Evolutionary conservation across 495 filamentous ascomycete genomes (phyloP).

Genomic region (Bombardia bombarda): DNA sequence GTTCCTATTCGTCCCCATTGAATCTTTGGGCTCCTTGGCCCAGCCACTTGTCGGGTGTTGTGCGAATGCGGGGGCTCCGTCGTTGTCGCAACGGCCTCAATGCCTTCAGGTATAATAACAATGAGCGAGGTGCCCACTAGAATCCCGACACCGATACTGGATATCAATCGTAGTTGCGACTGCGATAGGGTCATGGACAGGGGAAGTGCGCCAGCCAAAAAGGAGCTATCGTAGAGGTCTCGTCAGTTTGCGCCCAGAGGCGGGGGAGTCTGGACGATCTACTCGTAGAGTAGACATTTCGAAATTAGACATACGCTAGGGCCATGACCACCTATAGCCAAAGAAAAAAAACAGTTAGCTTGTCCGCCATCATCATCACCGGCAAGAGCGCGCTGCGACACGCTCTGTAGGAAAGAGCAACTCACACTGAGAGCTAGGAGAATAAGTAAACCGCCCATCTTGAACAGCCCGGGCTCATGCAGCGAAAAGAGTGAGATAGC

Average conservation of each 20-base stretch:
- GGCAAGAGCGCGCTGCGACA: not conserved
- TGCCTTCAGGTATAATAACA: constrained; percentile 94
- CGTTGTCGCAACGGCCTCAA: constrained; percentile 79
- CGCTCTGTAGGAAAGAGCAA: not conserved
- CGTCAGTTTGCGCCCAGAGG: constrained; percentile 20
- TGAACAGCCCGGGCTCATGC: constrained; percentile 1
- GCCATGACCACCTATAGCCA: constrained; percentile 69
- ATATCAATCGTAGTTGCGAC: constrained; percentile 80
- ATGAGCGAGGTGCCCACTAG: constrained; percentile 91
- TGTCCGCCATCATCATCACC: constrained; percentile 1
- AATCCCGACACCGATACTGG: constrained; percentile 87
- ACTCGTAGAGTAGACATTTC: constrained; percentile 1
- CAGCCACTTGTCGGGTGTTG: constrained; percentile 8
- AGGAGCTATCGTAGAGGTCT: constrained; percentile 56
- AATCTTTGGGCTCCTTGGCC: constrained; percentile 6
- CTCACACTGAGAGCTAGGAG: constrained; percentile 64
- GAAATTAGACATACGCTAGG: constrained; percentile 60
- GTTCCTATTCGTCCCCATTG: constrained; percentile 13
- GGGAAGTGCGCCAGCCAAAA: constrained; percentile 87
- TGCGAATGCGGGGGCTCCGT: constrained; percentile 36
- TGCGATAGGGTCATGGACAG: constrained; percentile 84
- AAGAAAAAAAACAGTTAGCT: constrained; percentile 11
- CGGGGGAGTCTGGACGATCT: too few relatives aligned
- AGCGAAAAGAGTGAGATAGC: not conserved
- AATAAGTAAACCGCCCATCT: constrained; percentile 75